Conservation (phyloP, 495 filamentous ascomycete genomes). For the Podospora sp. region DNA sequence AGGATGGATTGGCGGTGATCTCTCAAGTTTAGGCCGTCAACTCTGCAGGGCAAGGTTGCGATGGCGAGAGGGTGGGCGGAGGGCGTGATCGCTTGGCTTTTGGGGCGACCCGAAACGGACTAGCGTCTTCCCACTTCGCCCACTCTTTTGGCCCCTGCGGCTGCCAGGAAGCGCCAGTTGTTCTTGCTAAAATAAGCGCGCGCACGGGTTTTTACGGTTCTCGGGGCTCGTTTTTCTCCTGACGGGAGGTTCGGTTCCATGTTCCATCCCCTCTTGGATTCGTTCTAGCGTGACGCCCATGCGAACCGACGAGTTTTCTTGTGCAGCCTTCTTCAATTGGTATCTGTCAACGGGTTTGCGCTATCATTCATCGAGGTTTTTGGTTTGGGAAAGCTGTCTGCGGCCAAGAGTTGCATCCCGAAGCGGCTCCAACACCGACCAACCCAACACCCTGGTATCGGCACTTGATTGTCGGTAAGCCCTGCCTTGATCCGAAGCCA, state of each 20-base stretch:
- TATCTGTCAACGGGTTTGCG: background rate
- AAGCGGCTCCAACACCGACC: background rate
- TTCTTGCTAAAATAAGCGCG: constrained; percentile 31
- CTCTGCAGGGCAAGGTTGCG: constrained; percentile 38
- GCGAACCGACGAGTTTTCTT: background rate
- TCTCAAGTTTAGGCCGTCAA: constrained; percentile 25
- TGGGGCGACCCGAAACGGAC: constrained; percentile 22
- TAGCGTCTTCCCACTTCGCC: constrained; percentile 27
- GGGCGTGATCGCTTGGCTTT: constrained; percentile 32
- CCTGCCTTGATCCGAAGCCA: background rate
- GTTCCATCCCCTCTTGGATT: background rate
- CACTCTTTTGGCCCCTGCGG: background rate
- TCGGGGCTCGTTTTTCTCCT: background rate
- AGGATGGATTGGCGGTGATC: constrained; percentile 29
- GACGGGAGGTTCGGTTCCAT: background rate
- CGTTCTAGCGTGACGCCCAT: background rate
- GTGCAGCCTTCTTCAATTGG: background rate
- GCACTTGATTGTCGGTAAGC: background rate
- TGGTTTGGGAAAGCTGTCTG: background rate
- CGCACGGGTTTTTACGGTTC: background rate
- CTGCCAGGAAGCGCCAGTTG: constrained; percentile 28
- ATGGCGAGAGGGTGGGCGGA: constrained; percentile 34
- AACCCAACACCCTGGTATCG: background rate
- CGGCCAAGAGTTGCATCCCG: no score
- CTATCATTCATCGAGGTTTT: background rate